phyloP scores from a whole-genome alignment of 202 grass and related monocot genomes.

The Zoysia matrella region DNA sequence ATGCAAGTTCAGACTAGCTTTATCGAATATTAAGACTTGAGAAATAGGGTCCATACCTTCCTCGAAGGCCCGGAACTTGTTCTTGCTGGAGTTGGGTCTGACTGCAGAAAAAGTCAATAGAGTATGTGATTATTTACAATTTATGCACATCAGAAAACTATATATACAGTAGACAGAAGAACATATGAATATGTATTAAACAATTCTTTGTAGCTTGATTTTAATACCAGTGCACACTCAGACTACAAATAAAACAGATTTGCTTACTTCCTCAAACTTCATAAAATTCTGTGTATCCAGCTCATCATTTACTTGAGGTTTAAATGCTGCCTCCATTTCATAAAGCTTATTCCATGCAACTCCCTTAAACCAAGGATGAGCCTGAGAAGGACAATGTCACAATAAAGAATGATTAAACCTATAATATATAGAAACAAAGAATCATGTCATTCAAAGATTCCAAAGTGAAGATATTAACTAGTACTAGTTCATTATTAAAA shows the following conservation, averaged over 20 bases:
- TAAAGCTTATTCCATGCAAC: conserved; percentile 92
- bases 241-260: conserved; percentile 34
- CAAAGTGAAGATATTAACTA: conserved; percentile 23
- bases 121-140: conserved; percentile 21
- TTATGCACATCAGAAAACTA: neutral
- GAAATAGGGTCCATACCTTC: conserved; percentile 56
- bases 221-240: conserved; percentile 8
- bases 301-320: conserved; percentile 93
- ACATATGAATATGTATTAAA: neutral
- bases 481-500: neutral
- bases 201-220: neutral
- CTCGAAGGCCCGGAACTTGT: conserved; percentile 69
- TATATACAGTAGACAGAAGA: conserved; percentile 3
- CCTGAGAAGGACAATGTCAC: conserved; percentile 64
- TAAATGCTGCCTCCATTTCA: conserved; percentile 96
- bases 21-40: conserved; percentile 18
- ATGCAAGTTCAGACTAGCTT: conserved; percentile 4
- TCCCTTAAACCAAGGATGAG: conserved; percentile 90
- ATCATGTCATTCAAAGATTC: conserved; percentile 35
- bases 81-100: conserved; percentile 63
- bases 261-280: conserved; percentile 91
- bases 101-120: conserved; percentile 38
- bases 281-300: conserved; percentile 97
- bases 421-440: conserved; percentile 24
- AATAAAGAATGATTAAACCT: neutral